A percentile compares a stretch with the other conserved stretches of the same genome.
These are phyloP conservation scores for Aeschynomene evenia DNA, from an alignment of 306 rosid species.

Conservation along the genomic window DNA sequence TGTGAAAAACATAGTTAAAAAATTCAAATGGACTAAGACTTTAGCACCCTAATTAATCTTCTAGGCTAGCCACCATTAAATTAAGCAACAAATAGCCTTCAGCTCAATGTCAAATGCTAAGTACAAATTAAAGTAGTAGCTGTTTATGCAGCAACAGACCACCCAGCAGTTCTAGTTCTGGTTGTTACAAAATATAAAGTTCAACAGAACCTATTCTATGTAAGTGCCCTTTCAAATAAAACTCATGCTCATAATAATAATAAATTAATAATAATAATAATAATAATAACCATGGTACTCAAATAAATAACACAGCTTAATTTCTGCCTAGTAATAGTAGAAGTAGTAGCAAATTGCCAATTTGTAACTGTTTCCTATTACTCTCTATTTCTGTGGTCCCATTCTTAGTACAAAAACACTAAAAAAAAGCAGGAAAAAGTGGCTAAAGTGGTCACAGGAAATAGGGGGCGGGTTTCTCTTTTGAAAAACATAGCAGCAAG, in stretches of 20 bases:
- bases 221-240: constrained; percentile 4
- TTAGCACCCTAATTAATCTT: not conserved
- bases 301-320: not conserved
- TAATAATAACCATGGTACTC: not conserved
- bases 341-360: not conserved
- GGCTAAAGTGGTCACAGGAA: constrained; percentile 74
- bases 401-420: constrained; percentile 30
- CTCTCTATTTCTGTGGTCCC: constrained; percentile 42
- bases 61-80: not conserved
- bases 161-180: not conserved
- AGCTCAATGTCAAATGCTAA: constrained; percentile 18
- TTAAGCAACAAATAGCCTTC: constrained; percentile 12
- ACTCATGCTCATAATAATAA: no score
- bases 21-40: not conserved
- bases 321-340: not conserved
- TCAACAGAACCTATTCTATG: constrained; percentile 19
- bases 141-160: constrained; percentile 34
- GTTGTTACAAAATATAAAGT: constrained; percentile 21
- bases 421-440: constrained; percentile 55
- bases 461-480: constrained; percentile 89
- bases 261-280: no score
- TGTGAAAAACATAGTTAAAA: constrained; percentile 5
- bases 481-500: constrained; percentile 56
- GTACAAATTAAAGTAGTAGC: not conserved
- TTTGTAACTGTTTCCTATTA: not conserved